A percentile compares a stretch with the other conserved stretches of the same genome.
These are phyloP conservation scores for Polymyxa betae DNA, from an alignment of 208 protist genomes.

Conservation along the genomic window DNA sequence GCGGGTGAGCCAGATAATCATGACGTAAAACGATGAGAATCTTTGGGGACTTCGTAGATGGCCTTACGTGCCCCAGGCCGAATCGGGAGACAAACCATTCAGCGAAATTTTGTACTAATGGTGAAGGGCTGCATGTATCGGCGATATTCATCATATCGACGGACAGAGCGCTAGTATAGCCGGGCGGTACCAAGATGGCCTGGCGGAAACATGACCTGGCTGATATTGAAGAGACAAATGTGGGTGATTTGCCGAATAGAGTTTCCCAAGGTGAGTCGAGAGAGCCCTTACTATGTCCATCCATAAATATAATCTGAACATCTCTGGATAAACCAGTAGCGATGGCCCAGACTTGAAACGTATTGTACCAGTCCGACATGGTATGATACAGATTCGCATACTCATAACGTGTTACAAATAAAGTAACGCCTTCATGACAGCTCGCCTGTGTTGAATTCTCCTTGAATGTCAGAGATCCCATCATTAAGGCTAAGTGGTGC, in stretches of 20 bases:
- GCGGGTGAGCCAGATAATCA: constrained; percentile 31
- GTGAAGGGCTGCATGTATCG: not conserved
- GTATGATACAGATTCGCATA: constrained; percentile 57
- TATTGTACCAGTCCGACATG: constrained; percentile 55
- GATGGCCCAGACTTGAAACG: constrained; percentile 37
- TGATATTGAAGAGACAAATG: not conserved
- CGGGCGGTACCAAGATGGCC: constrained; percentile 33
- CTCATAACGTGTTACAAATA: constrained; percentile 52
- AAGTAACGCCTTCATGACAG: not conserved
- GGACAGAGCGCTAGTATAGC: constrained; percentile 42
- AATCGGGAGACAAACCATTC: not conserved
- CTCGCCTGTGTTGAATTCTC: not conserved
- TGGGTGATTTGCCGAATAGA: not conserved
- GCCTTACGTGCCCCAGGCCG: not conserved
- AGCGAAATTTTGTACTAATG: not conserved
- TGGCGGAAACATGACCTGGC: not conserved
- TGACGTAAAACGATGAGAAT: not conserved
- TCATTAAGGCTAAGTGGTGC: constrained; percentile 15
- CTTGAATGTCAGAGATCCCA: not conserved
- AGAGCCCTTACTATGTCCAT: constrained; percentile 26
- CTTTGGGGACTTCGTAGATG: not conserved
- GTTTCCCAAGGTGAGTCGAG: constrained; percentile 17
- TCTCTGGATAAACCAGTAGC: not conserved
- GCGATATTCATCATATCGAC: not conserved
- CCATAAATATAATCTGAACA: constrained; percentile 44